phyloP scores from a whole-genome alignment of 2,329 filamentous ascomycete genomes.

The Xylariaceae sp. region DNA sequence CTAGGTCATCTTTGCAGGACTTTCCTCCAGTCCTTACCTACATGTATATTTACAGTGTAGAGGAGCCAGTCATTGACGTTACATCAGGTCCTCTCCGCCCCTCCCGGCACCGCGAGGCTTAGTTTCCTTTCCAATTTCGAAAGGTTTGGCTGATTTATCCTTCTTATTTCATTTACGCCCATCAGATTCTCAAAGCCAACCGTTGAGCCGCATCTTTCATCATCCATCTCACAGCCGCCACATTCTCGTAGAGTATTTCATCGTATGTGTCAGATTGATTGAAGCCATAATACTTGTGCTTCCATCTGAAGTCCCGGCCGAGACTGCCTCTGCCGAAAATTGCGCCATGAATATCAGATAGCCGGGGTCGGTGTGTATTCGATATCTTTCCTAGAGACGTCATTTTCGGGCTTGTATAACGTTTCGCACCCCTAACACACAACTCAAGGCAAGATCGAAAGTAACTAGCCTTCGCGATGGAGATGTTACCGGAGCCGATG shows the following conservation, averaged over 20 bases:
- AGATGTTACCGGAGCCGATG: slow-evolving; percentile 51
- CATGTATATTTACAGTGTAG: slow-evolving; percentile 8
- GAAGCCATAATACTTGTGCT: background rate
- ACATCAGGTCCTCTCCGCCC: slow-evolving; percentile 3
- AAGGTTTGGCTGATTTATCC: background rate
- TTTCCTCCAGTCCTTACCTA: background rate
- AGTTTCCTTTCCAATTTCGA: slow-evolving; percentile 1
- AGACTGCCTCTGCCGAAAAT: slow-evolving; percentile 4
- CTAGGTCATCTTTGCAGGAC: slow-evolving; percentile 14
- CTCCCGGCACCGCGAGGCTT: slow-evolving; percentile 7
- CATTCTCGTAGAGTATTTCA: background rate
- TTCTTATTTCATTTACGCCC: slow-evolving; percentile 1
- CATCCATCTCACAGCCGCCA: background rate
- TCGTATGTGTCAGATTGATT: background rate
- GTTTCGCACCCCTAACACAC: background rate
- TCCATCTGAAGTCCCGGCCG: background rate
- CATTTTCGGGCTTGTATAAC: background rate
- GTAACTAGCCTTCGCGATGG: slow-evolving; percentile 31
- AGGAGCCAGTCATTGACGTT: slow-evolving; percentile 1
- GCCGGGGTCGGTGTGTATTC: slow-evolving; percentile 5
- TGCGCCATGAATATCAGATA: slow-evolving; percentile 22
- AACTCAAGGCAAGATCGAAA: background rate
- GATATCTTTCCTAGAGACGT: slow-evolving; percentile 11
- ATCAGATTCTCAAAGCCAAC: background rate
- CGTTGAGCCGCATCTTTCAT: background rate